phyloP scores from a whole-genome alignment of 1,139 yeast genomes.

The Keqinozyma sinolaborantium region DNA sequence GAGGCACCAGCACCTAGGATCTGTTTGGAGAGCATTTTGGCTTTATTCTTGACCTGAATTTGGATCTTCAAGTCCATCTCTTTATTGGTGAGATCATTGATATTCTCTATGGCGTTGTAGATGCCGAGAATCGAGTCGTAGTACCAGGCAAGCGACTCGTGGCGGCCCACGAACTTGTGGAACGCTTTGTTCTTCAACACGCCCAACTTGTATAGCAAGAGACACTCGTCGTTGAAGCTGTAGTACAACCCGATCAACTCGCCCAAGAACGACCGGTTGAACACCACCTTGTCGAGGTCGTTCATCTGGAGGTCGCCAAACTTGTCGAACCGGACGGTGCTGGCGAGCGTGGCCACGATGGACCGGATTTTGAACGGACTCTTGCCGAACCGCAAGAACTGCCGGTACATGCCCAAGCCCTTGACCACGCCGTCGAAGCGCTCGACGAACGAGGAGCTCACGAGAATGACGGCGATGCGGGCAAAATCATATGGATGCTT shows the following conservation, averaged over 20 bases:
- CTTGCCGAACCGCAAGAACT: constrained; percentile 67
- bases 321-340: constrained; percentile 6
- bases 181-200: constrained; percentile 39
- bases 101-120: constrained; percentile 41
- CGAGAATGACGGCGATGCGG: constrained; percentile 29
- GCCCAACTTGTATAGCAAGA: constrained; percentile 51
- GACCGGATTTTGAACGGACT: constrained; percentile 56
- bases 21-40: constrained; percentile 35
- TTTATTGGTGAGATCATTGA: constrained; percentile 36
- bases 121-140: constrained; percentile 55
- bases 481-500: constrained; percentile 42
- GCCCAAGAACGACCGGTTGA: constrained; percentile 41
- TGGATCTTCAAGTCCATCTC: constrained; percentile 40
- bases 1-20: constrained; percentile 20
- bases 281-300: constrained; percentile 19
- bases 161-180: constrained; percentile 37
- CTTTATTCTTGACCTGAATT: constrained; percentile 38
- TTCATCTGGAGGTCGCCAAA: constrained; percentile 3
- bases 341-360: constrained; percentile 19
- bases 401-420: constrained; percentile 61
- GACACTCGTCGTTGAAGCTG: constrained; percentile 59
- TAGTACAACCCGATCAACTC: constrained; percentile 56
- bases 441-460: constrained; percentile 31
- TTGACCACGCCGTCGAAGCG: constrained; percentile 37
- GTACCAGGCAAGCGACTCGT: constrained; percentile 65